Percentiles rank a stretch among this genome's conserved stretches.
Conservation (phyloP, 1,284 basidiomycete genomes). For the Phylloboletellus chloephorus region DNA sequence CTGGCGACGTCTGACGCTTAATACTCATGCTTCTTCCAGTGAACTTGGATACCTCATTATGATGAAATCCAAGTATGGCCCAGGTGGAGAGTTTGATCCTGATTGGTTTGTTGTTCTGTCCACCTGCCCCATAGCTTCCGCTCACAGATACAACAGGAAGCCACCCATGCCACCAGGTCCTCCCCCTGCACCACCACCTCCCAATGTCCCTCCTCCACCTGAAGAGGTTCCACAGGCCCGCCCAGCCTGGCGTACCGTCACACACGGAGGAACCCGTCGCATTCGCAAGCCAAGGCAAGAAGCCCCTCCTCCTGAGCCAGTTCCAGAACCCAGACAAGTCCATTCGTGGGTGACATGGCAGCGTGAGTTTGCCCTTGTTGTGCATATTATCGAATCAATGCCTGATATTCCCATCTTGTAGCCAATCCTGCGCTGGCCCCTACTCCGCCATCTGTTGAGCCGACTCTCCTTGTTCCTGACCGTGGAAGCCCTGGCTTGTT, state of each 20-base stretch:
- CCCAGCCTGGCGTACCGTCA: conserved; percentile 55
- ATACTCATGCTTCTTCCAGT: conserved; percentile 34
- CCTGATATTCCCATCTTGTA: conserved; percentile 22
- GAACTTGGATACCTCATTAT: conserved; percentile 64
- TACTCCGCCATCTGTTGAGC: conserved; percentile 46
- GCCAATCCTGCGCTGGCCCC: conserved; percentile 46
- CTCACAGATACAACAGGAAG: conserved; percentile 36
- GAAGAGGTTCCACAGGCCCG: conserved; percentile 39
- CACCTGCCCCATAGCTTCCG: neutral
- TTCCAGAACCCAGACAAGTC: conserved; percentile 36
- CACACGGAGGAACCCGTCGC: conserved; percentile 36
- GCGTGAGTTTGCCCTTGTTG: conserved; percentile 43
- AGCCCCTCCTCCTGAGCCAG: conserved; percentile 29
- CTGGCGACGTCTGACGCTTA: neutral
- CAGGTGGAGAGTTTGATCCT: conserved; percentile 70
- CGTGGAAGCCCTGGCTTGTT: conserved; percentile 56
- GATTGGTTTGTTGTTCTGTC: conserved; percentile 48
- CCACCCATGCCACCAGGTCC: conserved; percentile 37
- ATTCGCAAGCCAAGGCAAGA: conserved; percentile 38
- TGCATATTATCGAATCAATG: conserved; percentile 1
- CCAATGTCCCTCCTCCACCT: conserved; percentile 37
- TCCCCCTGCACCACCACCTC: conserved; percentile 40
- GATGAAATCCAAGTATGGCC: conserved; percentile 64
- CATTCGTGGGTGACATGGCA: conserved; percentile 64
- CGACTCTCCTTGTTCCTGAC: conserved; percentile 52